phyloP scores from a whole-genome alignment of 176 grass and related monocot species.

The Zoysia pacifica region DNA sequence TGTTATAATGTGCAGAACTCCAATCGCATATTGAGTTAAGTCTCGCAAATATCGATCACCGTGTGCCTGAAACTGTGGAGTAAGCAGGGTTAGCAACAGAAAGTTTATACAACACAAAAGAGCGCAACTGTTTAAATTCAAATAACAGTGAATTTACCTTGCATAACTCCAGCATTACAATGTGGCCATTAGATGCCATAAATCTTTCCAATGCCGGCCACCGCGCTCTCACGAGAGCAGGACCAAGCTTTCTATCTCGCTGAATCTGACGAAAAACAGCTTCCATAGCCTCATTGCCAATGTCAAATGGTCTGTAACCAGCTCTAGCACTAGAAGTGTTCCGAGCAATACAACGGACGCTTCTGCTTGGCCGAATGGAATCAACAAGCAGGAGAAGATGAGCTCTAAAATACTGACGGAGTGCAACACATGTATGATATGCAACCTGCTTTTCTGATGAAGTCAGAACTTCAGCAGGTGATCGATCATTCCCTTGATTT shows the following conservation, averaged over 20 bases:
- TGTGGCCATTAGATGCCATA: constrained; percentile 84
- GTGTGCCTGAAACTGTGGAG: constrained; percentile 59
- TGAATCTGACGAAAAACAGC: constrained; percentile 89
- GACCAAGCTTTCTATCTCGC: constrained; percentile 89
- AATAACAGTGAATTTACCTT: constrained; percentile 56
- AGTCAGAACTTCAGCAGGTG: constrained; percentile 67
- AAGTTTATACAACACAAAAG: constrained; percentile 1
- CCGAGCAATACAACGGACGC: constrained; percentile 69
- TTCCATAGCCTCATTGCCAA: constrained; percentile 91
- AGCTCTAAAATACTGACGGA: constrained; percentile 92
- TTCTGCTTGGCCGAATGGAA: constrained; percentile 92
- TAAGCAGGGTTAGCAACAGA: constrained; percentile 28
- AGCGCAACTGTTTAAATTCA: not conserved
- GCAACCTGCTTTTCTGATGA: constrained; percentile 93
- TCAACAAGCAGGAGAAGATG: constrained; percentile 90
- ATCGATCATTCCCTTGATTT: constrained; percentile 61
- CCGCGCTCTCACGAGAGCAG: constrained; percentile 78
- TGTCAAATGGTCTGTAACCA: constrained; percentile 90
- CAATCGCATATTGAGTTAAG: constrained; percentile 89
- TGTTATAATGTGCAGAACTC: constrained; percentile 94
- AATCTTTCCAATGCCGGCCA: constrained; percentile 88
- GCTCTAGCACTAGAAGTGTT: constrained; percentile 79
- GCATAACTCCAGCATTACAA: constrained; percentile 86
- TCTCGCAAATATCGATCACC: constrained; percentile 90
- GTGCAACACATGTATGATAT: constrained; percentile 93